Conservation (phyloP, 441 rosid genomes). For the Dalechampia spathulata region DNA sequence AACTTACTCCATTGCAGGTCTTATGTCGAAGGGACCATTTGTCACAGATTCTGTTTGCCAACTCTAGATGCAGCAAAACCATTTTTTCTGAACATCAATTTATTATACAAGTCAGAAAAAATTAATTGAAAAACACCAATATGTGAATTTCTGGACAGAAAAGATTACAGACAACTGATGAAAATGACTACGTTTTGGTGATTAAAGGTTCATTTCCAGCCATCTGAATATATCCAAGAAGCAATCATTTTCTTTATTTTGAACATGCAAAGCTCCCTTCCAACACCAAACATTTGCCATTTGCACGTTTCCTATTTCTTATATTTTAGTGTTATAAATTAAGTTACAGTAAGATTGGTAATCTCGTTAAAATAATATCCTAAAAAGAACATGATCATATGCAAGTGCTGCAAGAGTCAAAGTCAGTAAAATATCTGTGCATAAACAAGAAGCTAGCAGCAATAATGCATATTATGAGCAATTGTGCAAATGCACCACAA, state of each 20-base stretch:
- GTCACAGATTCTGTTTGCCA: conserved; percentile 68
- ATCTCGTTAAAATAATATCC: no score
- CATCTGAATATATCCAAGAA: background rate
- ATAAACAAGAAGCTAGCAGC: background rate
- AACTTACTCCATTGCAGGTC: conserved; percentile 23
- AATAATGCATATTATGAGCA: background rate
- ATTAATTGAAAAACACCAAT: no score
- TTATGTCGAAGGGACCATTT: no score
- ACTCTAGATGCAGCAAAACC: conserved; percentile 84
- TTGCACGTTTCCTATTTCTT: background rate
- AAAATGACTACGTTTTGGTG: no score
- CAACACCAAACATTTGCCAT: background rate
- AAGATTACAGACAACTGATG: no score
- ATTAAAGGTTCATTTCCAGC: background rate
- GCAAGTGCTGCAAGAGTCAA: background rate
- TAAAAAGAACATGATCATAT: no score
- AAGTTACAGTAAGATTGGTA: no score
- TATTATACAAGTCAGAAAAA: conserved; percentile 2
- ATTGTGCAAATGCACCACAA: no score
- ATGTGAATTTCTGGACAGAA: no score
- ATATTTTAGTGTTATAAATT: no score
- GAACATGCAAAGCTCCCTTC: background rate
- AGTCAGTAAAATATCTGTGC: no score
- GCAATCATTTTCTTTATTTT: background rate
- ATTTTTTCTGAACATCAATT: conserved; percentile 53